These are phyloP conservation scores for Epichloe coenophiala DNA, from an alignment of 2,329 filamentous ascomycete genomes.

Conservation along the genomic window DNA sequence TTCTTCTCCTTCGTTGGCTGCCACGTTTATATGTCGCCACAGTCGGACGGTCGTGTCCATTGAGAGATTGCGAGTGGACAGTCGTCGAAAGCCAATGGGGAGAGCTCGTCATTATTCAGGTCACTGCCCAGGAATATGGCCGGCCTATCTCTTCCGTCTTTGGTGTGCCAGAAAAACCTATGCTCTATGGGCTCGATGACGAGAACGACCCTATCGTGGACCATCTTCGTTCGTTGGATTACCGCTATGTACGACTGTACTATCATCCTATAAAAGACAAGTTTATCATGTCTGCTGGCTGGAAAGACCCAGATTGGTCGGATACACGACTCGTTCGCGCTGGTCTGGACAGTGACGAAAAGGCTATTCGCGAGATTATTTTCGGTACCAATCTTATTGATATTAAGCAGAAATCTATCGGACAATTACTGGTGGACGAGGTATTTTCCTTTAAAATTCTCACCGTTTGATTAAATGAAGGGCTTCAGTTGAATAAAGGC, in stretches of 20 bases:
- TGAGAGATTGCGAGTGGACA: slow-evolving; percentile 76
- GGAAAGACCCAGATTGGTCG: slow-evolving; percentile 89
- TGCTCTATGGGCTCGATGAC: slow-evolving; percentile 39
- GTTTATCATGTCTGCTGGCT: slow-evolving; percentile 74
- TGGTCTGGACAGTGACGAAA: slow-evolving; percentile 82
- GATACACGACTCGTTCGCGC: slow-evolving; percentile 59
- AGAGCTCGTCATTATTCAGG: slow-evolving; percentile 66
- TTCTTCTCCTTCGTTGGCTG: slow-evolving; percentile 78
- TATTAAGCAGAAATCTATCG: slow-evolving; percentile 76
- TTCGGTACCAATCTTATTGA: slow-evolving; percentile 88
- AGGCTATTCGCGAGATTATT: slow-evolving; percentile 66
- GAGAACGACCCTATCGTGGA: slow-evolving; percentile 62
- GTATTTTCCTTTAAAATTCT: slow-evolving; percentile 25
- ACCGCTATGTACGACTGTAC: slow-evolving; percentile 86
- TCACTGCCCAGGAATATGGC: slow-evolving; percentile 42
- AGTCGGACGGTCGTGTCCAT: slow-evolving; percentile 52
- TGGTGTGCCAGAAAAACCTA: slow-evolving; percentile 49
- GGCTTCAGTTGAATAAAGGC: neutral
- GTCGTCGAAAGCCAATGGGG: slow-evolving; percentile 97
- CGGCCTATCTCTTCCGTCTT: slow-evolving; percentile 50
- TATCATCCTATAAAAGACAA: slow-evolving; percentile 83
- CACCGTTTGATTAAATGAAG: neutral
- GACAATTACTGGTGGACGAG: slow-evolving; percentile 80
- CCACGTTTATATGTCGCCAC: slow-evolving; percentile 74
- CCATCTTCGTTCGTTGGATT: slow-evolving; percentile 67